Conservation (phyloP, 495 filamentous ascomycete genomes). For the Trichocladium uniseriatum region DNA sequence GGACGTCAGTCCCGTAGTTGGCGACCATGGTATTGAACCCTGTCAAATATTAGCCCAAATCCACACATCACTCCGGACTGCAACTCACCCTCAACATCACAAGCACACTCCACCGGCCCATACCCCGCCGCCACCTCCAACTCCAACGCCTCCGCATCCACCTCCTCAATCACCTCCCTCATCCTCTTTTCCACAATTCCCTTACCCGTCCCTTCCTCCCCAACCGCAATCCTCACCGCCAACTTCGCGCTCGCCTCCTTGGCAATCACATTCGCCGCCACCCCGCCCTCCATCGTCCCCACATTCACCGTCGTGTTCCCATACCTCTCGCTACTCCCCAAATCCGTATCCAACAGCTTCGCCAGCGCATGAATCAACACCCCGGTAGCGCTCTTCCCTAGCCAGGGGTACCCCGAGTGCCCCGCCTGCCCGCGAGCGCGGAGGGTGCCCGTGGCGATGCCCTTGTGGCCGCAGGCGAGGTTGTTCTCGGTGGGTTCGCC, state of each 20-base stretch:
- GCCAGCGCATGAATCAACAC: conserved; percentile 60
- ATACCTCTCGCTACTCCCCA: conserved; percentile 66
- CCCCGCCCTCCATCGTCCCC: conserved; percentile 66
- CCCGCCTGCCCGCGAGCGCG: conserved; percentile 65
- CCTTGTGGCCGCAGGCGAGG: conserved; percentile 86
- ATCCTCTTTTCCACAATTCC: conserved; percentile 47
- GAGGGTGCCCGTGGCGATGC: conserved; percentile 55
- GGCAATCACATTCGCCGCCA: conserved; percentile 83
- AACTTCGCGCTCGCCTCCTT: conserved; percentile 57
- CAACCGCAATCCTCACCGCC: conserved; percentile 64
- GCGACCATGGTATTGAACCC: conserved; percentile 70
- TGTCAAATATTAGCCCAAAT: conserved; percentile 8
- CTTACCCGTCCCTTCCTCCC: conserved; percentile 47
- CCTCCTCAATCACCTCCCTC: conserved; percentile 43
- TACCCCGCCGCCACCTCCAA: conserved; percentile 54
- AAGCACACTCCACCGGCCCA: conserved; percentile 64
- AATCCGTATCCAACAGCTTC: conserved; percentile 50
- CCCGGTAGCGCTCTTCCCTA: conserved; percentile 71
- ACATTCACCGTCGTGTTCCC: conserved; percentile 85
- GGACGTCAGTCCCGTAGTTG: conserved; percentile 91
- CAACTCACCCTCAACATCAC: conserved; percentile 58
- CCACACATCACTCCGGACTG: neutral
- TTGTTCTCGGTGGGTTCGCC: conserved; percentile 84
- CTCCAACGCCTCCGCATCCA: conserved; percentile 46
- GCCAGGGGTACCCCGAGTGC: conserved; percentile 83